Base-by-base conservation (phyloP, 1,284 basidiomycete genomes). In the Sanghuangporus weigelae region DNA sequence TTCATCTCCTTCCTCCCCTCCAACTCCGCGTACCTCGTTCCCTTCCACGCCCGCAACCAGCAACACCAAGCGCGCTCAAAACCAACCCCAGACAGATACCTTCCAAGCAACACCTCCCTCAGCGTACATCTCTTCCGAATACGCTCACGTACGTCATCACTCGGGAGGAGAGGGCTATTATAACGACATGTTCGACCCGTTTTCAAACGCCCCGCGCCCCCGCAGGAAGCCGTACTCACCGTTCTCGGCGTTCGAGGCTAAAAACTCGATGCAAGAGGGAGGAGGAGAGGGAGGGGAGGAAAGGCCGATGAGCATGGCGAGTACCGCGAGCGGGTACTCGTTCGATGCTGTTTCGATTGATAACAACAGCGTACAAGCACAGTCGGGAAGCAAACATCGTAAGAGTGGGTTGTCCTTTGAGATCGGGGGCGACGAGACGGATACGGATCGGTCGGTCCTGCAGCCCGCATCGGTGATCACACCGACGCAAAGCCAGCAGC, bases 401-500 rank as follows among this genome's bases (percentile, higher is more conserved):
- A 19, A 38, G 16, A 57, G 56, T 21, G 50, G 36, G 21, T 38
- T 60, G 26, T 53, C 50, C 3, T 60, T 60, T 36, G 59, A 60
- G 59, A 60, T 60, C 8, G 59, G 59, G 0, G 49, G 49, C 3
- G 21, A 40, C 59, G 59, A 60, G 36, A 60, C 59, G 49, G 59
- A 51, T 39, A 53, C 49, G 12, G 59, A 51, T 19, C 53, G 16
- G 11, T 26, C 35, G 19, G 53, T 54, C 3, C 4, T 12, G 35
- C 16, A 19, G 16, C 44, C 57, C n/a, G 38, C 48, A 7, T 23
- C 39, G 16, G 44, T n/a, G 16, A 23, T 23, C 19, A 35, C 35
- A 21, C 16, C 19, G 35, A 42, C 39, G 56, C 38, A 42, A 39
- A 40, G 8, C 6, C 56, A 56, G 26, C 35, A 12, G 16, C 56